phyloP scores from a whole-genome alignment of 129 eudicot genomes.

The Scalesia atractyloides region DNA sequence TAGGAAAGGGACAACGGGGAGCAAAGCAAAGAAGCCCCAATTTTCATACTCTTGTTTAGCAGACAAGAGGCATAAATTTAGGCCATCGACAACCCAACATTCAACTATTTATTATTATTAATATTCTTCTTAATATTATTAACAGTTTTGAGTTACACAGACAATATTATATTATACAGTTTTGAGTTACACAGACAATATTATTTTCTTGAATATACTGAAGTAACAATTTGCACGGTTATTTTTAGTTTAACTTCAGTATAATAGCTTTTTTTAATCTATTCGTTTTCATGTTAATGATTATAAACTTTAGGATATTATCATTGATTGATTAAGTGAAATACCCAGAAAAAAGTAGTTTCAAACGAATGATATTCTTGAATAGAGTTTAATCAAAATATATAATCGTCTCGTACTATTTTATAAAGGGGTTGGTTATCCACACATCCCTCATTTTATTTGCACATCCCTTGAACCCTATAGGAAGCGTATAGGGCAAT shows the following conservation, averaged over 20 bases:
- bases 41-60: slow-evolving; percentile 82
- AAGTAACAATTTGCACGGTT: background rate
- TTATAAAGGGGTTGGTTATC: no score
- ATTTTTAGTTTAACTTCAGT: background rate
- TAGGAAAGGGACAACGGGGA: slow-evolving; percentile 39
- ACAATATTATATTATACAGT: no score
- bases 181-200: no score
- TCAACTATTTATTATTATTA: background rate
- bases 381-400: background rate
- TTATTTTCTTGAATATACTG: no score
- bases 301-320: background rate
- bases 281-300: background rate
- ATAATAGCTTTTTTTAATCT: background rate
- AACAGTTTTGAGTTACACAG: no score
- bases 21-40: slow-evolving; percentile 36
- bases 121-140: background rate
- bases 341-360: background rate
- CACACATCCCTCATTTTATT: no score
- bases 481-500: no score
- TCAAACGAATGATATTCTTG: background rate
- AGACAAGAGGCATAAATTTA: slow-evolving; percentile 62
- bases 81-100: slow-evolving; percentile 54
- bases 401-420: background rate
- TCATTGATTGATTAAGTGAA: background rate
- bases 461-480: no score